Conservation (phyloP, 345 rosid genomes). For the Populus deltoides region DNA sequence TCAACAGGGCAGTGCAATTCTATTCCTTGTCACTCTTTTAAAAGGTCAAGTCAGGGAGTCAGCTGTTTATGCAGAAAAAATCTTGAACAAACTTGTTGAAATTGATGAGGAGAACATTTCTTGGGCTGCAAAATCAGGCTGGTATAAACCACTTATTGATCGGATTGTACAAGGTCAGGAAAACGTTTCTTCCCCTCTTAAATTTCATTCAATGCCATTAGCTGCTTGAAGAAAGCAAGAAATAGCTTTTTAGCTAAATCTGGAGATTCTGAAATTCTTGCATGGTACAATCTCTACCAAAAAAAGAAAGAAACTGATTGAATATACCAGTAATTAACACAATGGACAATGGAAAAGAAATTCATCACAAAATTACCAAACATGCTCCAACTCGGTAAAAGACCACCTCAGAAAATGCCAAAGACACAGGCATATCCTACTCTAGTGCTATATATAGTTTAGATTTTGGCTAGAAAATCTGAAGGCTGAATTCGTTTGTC, state of each 20-base stretch:
- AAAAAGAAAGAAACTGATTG: too few relatives aligned
- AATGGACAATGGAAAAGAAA: not conserved
- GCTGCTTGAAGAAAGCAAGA: not conserved
- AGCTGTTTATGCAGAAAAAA: conserved; percentile 44
- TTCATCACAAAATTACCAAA: not conserved
- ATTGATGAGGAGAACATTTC: conserved; percentile 52
- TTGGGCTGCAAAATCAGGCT: conserved; percentile 56
- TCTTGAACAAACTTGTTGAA: conserved; percentile 51
- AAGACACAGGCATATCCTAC: too few relatives aligned
- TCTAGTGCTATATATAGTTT: not conserved
- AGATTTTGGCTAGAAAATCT: not conserved
- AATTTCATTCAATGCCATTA: not conserved
- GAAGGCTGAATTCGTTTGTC: not conserved
- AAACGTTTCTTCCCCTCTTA: conserved; percentile 5
- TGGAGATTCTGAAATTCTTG: not conserved
- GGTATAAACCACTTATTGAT: conserved; percentile 62
- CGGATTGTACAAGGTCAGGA: conserved; percentile 49
- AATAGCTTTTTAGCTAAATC: not conserved
- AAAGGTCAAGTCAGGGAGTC: conserved; percentile 53
- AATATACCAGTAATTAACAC: too few relatives aligned
- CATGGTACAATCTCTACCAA: too few relatives aligned
- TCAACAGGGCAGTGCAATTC: conserved; percentile 46
- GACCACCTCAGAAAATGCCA: not conserved
- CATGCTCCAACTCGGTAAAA: not conserved
- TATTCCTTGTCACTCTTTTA: conserved; percentile 57